Evolutionary conservation across 1,284 basidiomycete genomes (phyloP).

Genomic region (Austroboletus olivaceoglutinosus): DNA sequence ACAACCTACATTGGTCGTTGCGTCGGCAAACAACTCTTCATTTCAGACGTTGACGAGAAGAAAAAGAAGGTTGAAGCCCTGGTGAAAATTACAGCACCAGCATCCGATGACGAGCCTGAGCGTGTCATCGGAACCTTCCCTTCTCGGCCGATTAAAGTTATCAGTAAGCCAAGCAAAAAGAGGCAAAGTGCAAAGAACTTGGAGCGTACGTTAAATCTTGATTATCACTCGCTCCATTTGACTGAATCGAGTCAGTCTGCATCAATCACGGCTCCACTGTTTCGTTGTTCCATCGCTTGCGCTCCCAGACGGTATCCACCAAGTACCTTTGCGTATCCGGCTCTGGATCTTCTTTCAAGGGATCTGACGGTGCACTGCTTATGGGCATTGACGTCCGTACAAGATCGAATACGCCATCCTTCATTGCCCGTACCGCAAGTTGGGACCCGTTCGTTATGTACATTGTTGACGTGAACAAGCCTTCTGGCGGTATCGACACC

Average conservation of each 20-base stretch:
- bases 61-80: constrained; percentile 90
- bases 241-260: constrained; percentile 57
- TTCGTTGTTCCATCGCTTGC: constrained; percentile 90
- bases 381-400: constrained; percentile 76
- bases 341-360: constrained; percentile 85
- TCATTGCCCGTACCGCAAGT: constrained; percentile 80
- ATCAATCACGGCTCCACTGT: constrained; percentile 96
- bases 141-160: constrained; percentile 93
- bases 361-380: constrained; percentile 83
- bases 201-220: constrained; percentile 65
- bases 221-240: constrained; percentile 15
- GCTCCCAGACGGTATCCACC: constrained; percentile 92
- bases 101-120: constrained; percentile 73
- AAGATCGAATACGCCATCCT: constrained; percentile 73
- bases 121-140: constrained; percentile 84
- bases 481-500: constrained; percentile 69
- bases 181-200: constrained; percentile 90
- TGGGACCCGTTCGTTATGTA: constrained; percentile 97
- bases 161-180: constrained; percentile 96
- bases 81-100: constrained; percentile 85
- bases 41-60: constrained; percentile 87
- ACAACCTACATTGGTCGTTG: constrained; percentile 84
- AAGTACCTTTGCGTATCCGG: constrained; percentile 94
- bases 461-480: constrained; percentile 83
- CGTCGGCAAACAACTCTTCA: constrained; percentile 88